A percentile compares a stretch with the other conserved stretches of the same genome.
phyloP scores from a whole-genome alignment of 1,284 basidiomycete genomes.

The Cutaneotrichosporon dermatis region DNA sequence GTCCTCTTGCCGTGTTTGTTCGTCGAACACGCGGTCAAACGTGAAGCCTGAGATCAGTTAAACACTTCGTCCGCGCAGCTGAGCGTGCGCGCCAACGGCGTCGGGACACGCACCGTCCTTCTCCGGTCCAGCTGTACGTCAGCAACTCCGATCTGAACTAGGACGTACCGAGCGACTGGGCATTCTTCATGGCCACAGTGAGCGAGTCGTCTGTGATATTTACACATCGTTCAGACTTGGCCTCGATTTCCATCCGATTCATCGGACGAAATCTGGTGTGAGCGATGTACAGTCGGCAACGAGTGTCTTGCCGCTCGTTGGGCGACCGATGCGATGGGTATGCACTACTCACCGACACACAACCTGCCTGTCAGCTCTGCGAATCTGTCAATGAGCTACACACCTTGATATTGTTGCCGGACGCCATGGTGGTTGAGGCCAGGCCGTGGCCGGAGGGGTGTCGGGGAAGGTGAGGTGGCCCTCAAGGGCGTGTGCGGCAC shows the following conservation, averaged over 20 bases:
- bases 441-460: not conserved
- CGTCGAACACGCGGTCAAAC: slow-evolving; percentile 94
- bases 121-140: slow-evolving; percentile 46
- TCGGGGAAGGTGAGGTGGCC: not conserved
- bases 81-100: too few relatives aligned
- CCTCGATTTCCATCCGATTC: slow-evolving; percentile 84
- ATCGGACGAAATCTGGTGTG: slow-evolving; percentile 80
- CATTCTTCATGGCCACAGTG: slow-evolving; percentile 67
- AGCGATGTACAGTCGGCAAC: not conserved
- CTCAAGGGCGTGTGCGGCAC: not conserved
- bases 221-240: slow-evolving; percentile 87
- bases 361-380: not conserved
- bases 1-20: slow-evolving; percentile 84
- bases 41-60: slow-evolving; percentile 65
- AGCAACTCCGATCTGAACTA: not conserved
- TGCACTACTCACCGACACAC: slow-evolving; percentile 21
- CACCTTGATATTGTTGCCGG: slow-evolving; percentile 52
- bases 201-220: slow-evolving; percentile 77
- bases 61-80: too few relatives aligned
- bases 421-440: slow-evolving; percentile 29
- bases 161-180: slow-evolving; percentile 62
- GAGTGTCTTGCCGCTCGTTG: not conserved
- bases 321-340: not conserved
- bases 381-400: slow-evolving; percentile 4
- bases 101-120: slow-evolving; percentile 37